Conservation (phyloP, 306 rosid species). For the Pachyrhizus erosus region DNA sequence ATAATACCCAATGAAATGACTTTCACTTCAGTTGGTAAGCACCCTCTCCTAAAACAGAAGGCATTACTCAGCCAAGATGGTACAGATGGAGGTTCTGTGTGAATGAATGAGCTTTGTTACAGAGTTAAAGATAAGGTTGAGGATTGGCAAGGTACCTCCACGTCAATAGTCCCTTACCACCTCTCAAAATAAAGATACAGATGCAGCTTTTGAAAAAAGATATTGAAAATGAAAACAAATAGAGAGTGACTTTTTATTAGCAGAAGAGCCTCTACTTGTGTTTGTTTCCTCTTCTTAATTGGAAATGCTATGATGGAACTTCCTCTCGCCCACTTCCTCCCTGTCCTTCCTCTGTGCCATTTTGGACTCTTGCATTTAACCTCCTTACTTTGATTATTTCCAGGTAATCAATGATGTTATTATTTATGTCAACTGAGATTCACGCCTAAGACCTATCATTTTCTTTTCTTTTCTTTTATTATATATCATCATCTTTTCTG, state of each 20-base stretch:
- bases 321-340: constrained; percentile 27
- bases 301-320: constrained; percentile 49
- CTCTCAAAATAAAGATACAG: constrained; percentile 52
- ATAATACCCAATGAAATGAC: background rate
- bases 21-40: constrained; percentile 21
- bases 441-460: constrained; percentile 51
- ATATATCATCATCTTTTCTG: constrained; percentile 19
- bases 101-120: background rate
- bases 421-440: constrained; percentile 55
- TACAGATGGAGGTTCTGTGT: background rate
- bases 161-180: constrained; percentile 55
- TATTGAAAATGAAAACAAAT: background rate
- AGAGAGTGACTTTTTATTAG: background rate
- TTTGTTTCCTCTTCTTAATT: constrained; percentile 40
- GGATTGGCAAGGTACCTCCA: constrained; percentile 52
- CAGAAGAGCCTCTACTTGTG: constrained; percentile 21
- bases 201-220: constrained; percentile 45
- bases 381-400: constrained; percentile 37
- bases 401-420: constrained; percentile 11
- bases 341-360: constrained; percentile 34
- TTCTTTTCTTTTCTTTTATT: constrained; percentile 39
- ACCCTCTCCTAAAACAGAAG: constrained; percentile 39
- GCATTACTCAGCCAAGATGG: constrained; percentile 9
- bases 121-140: constrained; percentile 68
- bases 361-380: constrained; percentile 52